These are phyloP conservation scores for Fusarium penzigii DNA, from an alignment of 2,329 filamentous ascomycete genomes.

Conservation along the genomic window DNA sequence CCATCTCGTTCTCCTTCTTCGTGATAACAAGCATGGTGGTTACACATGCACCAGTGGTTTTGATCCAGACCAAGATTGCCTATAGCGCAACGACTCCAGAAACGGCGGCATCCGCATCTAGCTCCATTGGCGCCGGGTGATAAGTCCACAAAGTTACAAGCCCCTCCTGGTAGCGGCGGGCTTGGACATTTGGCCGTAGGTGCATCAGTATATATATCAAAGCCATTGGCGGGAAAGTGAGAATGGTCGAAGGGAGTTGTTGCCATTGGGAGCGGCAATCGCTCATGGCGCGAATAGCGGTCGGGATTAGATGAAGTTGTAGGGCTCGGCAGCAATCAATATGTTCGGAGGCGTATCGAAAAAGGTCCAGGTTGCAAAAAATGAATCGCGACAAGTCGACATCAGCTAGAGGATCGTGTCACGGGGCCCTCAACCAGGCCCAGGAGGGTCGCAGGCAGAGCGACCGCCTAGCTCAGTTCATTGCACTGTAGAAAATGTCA, in stretches of 20 bases:
- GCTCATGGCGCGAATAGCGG: slow-evolving; percentile 30
- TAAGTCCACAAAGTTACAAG: slow-evolving; percentile 60
- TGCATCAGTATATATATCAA: slow-evolving; percentile 58
- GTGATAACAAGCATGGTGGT: slow-evolving; percentile 63
- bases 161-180: slow-evolving; percentile 49
- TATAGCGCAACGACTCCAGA: slow-evolving; percentile 51
- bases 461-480: slow-evolving; percentile 37
- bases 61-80: slow-evolving; percentile 42
- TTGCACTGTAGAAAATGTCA: slow-evolving; percentile 28
- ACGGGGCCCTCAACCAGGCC: slow-evolving; percentile 35
- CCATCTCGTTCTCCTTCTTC: slow-evolving; percentile 43
- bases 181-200: slow-evolving; percentile 27
- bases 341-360: background rate
- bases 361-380: background rate
- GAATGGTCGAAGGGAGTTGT: slow-evolving; percentile 49
- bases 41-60: slow-evolving; percentile 60
- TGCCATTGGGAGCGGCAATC: slow-evolving; percentile 48
- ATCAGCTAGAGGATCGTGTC: slow-evolving; percentile 22
- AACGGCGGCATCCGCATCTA: slow-evolving; percentile 61
- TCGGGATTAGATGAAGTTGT: slow-evolving; percentile 5
- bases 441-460: slow-evolving; percentile 37
- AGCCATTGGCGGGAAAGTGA: slow-evolving; percentile 47
- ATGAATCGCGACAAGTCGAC: slow-evolving; percentile 11
- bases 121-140: slow-evolving; percentile 52
- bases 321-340: slow-evolving; percentile 9